Evolutionary conservation across 2,329 filamentous ascomycete species (phyloP).

Genomic region (Cordyceps cicadae): DNA sequence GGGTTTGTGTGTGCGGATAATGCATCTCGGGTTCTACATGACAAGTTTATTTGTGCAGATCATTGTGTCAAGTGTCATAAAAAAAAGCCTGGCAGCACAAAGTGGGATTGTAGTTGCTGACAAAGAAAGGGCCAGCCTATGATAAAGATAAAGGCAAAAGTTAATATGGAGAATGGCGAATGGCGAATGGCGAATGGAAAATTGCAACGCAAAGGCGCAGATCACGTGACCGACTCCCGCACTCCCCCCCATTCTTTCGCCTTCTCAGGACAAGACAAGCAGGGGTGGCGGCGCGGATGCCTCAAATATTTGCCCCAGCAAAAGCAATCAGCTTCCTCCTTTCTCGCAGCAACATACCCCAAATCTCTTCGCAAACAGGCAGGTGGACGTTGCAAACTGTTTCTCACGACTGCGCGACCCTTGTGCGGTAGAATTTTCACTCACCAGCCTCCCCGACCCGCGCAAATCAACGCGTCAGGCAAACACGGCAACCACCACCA

Average conservation of each 20-base stretch:
- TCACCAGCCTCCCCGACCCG: constrained; percentile 21
- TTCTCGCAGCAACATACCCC: neutral
- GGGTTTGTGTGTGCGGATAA: neutral
- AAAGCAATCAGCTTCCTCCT: neutral
- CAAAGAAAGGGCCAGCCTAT: too few species aligned
- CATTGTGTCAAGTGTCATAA: neutral
- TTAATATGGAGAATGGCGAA: too few species aligned
- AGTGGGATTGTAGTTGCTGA: neutral
- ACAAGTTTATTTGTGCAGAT: neutral
- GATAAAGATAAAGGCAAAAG: too few species aligned
- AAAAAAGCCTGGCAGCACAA: neutral
- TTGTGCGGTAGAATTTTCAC: constrained; percentile 52
- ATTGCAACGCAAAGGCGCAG: neutral
- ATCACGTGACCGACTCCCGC: neutral
- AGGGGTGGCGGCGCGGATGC: neutral
- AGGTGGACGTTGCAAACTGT: neutral
- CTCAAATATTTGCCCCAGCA: constrained; percentile 7
- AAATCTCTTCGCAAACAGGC: constrained; percentile 55
- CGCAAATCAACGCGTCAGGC: constrained; percentile 5
- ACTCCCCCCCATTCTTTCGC: constrained; percentile 1
- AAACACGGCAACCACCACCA: neutral
- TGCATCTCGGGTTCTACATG: neutral
- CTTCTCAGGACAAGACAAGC: neutral
- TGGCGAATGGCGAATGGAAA: too few species aligned
- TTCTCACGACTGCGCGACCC: constrained; percentile 26